These are phyloP conservation scores for Nicotiana tomentosiformis DNA, from an alignment of 257 asterid species.

Conservation along the genomic window DNA sequence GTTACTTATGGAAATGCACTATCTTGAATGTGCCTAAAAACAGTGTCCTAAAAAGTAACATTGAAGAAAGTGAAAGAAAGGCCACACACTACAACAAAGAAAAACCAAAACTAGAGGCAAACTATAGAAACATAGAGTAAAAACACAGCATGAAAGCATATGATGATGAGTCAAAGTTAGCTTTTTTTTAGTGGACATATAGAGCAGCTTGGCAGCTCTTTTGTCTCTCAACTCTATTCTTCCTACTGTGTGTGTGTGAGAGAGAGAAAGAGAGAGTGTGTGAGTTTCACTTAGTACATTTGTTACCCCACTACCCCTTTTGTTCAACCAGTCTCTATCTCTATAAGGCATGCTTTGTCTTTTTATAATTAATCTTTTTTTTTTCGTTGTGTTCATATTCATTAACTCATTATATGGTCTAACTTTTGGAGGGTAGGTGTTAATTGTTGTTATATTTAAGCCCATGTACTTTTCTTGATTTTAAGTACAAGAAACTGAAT, in stretches of 20 bases:
- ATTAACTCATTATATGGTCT: slow-evolving; percentile 27
- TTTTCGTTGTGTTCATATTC: slow-evolving; percentile 10
- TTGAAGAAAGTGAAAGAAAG: slow-evolving; percentile 25
- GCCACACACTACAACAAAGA: slow-evolving; percentile 1
- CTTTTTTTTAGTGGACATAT: slow-evolving; percentile 21
- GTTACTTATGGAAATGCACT: slow-evolving; percentile 19
- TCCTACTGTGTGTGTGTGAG: slow-evolving; percentile 8
- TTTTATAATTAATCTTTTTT: background rate
- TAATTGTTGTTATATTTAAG: slow-evolving; percentile 5
- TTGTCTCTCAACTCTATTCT: slow-evolving; percentile 16
- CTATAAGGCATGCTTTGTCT: slow-evolving; percentile 34
- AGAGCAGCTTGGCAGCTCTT: slow-evolving; percentile 25
- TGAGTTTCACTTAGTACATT: slow-evolving; percentile 13
- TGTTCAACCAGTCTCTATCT: slow-evolving; percentile 2
- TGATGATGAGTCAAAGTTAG: slow-evolving; percentile 37
- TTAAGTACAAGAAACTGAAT: slow-evolving; percentile 7
- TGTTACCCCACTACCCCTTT: slow-evolving; percentile 2
- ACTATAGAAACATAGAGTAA: slow-evolving; percentile 4
- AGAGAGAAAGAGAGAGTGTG: slow-evolving; percentile 7
- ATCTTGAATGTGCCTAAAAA: slow-evolving; percentile 20
- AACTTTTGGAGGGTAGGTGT: slow-evolving; percentile 28
- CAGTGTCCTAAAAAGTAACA: slow-evolving; percentile 37
- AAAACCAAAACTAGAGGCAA: background rate
- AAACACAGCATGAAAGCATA: slow-evolving; percentile 30
- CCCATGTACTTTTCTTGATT: slow-evolving; percentile 24